Evolutionary conservation across 805 yeast species (phyloP).

Genomic region (Ogataea nitratoaversa): DNA sequence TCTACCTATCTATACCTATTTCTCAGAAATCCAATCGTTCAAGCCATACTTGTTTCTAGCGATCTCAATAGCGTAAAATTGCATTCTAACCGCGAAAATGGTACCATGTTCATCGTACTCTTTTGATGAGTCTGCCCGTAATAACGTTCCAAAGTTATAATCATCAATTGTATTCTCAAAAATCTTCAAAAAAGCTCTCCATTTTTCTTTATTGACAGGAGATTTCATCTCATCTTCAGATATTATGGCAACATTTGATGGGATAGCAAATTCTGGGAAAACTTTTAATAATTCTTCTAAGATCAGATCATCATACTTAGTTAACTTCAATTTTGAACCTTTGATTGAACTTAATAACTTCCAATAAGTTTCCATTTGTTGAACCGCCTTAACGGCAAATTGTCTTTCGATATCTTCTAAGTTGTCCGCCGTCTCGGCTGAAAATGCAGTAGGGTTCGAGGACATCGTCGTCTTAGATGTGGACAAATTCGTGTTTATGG

Average conservation of each 20-base stretch:
- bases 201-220: constrained; percentile 71
- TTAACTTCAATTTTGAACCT: constrained; percentile 75
- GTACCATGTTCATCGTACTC: constrained; percentile 84
- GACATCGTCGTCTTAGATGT: too few relatives aligned
- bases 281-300: constrained; percentile 53
- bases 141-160: constrained; percentile 90
- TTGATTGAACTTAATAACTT: constrained; percentile 63
- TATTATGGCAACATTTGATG: constrained; percentile 51
- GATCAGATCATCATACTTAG: constrained; percentile 69
- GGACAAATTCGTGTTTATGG: too few relatives aligned
- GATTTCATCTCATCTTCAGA: constrained; percentile 81
- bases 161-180: constrained; percentile 83
- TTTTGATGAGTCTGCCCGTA: constrained; percentile 65
- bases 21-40: constrained; percentile 78
- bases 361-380: constrained; percentile 96
- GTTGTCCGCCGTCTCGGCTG: constrained; percentile 89
- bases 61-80: constrained; percentile 91
- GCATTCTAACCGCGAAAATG: constrained; percentile 87
- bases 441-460: constrained; percentile 18
- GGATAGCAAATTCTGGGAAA: constrained; percentile 84
- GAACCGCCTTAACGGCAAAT: constrained; percentile 96
- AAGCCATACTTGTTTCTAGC: constrained; percentile 86
- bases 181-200: constrained; percentile 83
- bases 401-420: constrained; percentile 95
- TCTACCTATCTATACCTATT: too few relatives aligned